These are phyloP conservation scores for Aegilops umbellulata DNA, from an alignment of 176 grass and related monocot species.

Conservation along the genomic window DNA sequence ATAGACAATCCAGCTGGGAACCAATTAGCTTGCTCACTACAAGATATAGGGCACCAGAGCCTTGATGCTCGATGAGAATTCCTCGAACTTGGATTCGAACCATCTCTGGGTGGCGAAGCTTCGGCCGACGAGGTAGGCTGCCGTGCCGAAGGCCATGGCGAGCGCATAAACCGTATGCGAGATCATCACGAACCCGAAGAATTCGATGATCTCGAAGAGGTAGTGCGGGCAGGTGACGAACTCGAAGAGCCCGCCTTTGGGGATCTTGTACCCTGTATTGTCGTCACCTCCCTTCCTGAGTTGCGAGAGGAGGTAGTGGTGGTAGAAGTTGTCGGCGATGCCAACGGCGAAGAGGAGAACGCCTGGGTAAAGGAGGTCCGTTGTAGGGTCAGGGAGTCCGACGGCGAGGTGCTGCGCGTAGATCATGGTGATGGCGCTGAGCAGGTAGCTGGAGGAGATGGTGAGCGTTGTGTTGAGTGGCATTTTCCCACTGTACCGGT, in stretches of 20 bases:
- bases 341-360: slow-evolving; percentile 41
- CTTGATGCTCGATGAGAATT: slow-evolving; percentile 52
- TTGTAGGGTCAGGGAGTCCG: slow-evolving; percentile 37
- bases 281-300: slow-evolving; percentile 33
- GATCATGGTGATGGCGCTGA: slow-evolving; percentile 40
- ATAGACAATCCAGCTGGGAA: background rate
- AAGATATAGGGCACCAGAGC: slow-evolving; percentile 66
- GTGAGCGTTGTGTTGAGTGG: slow-evolving; percentile 19
- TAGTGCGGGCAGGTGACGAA: slow-evolving; percentile 71
- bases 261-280: slow-evolving; percentile 63
- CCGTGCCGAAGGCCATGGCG: slow-evolving; percentile 39
- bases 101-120: slow-evolving; percentile 73
- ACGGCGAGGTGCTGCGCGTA: slow-evolving; percentile 50
- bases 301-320: slow-evolving; percentile 57
- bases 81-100: slow-evolving; percentile 64
- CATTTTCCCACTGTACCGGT: slow-evolving; percentile 58
- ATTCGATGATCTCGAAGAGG: slow-evolving; percentile 73
- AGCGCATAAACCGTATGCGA: slow-evolving; percentile 54
- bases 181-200: slow-evolving; percentile 68
- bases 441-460: slow-evolving; percentile 55
- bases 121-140: slow-evolving; percentile 62
- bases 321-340: slow-evolving; percentile 72
- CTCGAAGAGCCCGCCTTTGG: slow-evolving; percentile 56
- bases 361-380: slow-evolving; percentile 47
- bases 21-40: slow-evolving; percentile 5